Evolutionary conservation across 176 grass and related monocot species (phyloP).

Genomic region (Ananas comosus): DNA sequence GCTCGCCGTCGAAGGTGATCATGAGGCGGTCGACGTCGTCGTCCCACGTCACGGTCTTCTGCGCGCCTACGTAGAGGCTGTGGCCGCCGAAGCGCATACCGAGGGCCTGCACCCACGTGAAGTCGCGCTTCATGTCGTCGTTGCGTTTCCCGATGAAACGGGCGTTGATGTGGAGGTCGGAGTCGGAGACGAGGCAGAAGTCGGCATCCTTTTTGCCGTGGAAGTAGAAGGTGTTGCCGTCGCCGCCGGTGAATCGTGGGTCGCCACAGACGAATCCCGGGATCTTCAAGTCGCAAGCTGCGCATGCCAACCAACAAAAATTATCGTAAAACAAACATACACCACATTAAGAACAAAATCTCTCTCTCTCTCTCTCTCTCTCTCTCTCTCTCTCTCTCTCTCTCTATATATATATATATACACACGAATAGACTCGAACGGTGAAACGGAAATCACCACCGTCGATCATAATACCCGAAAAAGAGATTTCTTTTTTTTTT

Average conservation of each 20-base stretch:
- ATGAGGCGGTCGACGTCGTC: constrained; percentile 18
- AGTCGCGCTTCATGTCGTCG: constrained; percentile 22
- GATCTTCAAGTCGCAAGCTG: constrained; percentile 31
- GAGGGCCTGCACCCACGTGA: constrained; percentile 33
- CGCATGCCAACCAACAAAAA: too few species aligned
- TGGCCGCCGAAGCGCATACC: constrained; percentile 31
- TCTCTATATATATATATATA: too few species aligned
- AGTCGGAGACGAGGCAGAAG: constrained; percentile 29
- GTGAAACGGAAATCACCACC: too few species aligned
- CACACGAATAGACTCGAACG: too few species aligned
- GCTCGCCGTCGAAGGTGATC: constrained; percentile 29
- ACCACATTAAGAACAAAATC: too few species aligned
- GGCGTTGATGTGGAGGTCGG: constrained; percentile 29
- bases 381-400: too few species aligned
- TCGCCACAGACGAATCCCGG: constrained; percentile 23
- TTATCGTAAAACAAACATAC: too few species aligned
- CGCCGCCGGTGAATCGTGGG: constrained; percentile 29
- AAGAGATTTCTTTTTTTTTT: too few species aligned
- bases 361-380: too few species aligned
- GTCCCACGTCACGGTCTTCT: constrained; percentile 29
- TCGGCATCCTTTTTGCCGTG: constrained; percentile 29
- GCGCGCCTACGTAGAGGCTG: constrained; percentile 31
- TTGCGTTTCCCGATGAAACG: constrained; percentile 33
- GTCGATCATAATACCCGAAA: too few species aligned
- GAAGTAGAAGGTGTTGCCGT: constrained; percentile 38